Evolutionary conservation across 2,329 filamentous ascomycete species (phyloP).

Genomic region (Cryphonectria nitschkei): DNA sequence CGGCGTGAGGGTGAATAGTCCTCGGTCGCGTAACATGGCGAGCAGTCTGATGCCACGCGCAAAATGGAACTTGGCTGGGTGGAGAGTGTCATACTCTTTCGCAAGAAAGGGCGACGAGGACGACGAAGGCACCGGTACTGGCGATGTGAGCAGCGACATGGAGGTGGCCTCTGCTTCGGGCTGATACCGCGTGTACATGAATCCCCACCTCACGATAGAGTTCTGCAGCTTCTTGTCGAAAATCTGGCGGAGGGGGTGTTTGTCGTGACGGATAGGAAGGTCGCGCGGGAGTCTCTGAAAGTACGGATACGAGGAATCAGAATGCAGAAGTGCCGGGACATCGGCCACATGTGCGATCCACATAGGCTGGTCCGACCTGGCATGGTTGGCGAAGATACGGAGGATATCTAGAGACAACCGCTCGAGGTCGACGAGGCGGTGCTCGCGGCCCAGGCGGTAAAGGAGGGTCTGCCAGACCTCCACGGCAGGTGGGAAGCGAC

Average conservation of each 20-base stretch:
- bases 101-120: neutral
- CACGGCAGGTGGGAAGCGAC: constrained; percentile 45
- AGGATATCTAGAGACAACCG: constrained; percentile 48
- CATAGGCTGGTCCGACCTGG: constrained; percentile 36
- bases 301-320: constrained; percentile 37
- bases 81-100: neutral
- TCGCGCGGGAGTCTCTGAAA: constrained; percentile 46
- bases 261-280: constrained; percentile 43
- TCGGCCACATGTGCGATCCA: constrained; percentile 51
- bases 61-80: constrained; percentile 35
- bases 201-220: constrained; percentile 50
- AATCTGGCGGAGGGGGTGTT: constrained; percentile 53
- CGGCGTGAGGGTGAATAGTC: constrained; percentile 34
- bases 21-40: constrained; percentile 38
- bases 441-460: constrained; percentile 47
- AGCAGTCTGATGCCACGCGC: constrained; percentile 41
- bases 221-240: constrained; percentile 47
- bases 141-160: neutral
- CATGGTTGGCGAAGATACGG: constrained; percentile 40
- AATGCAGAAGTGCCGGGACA: constrained; percentile 40
- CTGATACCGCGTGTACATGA: constrained; percentile 42
- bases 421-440: constrained; percentile 50
- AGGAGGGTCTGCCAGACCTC: constrained; percentile 50
- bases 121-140: neutral
- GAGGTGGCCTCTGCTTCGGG: constrained; percentile 21